Percentiles rank a stretch among this genome's conserved stretches.
These are phyloP conservation scores for Fusarium buharicum DNA, from an alignment of 2,329 filamentous ascomycete genomes.

Conservation along the genomic window DNA sequence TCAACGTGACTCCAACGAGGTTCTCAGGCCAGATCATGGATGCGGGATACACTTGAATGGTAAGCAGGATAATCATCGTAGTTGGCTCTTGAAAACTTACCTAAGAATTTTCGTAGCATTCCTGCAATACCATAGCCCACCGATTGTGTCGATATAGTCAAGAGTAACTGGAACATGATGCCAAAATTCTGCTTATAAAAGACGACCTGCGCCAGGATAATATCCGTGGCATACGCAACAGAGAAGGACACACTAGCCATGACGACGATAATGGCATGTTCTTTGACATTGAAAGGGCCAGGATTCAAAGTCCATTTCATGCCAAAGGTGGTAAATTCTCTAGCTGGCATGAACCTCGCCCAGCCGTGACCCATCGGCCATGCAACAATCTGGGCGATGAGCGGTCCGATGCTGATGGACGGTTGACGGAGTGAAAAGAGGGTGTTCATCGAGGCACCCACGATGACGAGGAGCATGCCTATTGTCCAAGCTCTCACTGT, in stretches of 20 bases:
- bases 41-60: conserved; percentile 65
- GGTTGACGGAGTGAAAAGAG: conserved; percentile 71
- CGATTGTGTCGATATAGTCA: conserved; percentile 75
- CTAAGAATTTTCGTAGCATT: conserved; percentile 72
- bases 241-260: conserved; percentile 78
- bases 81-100: conserved; percentile 49
- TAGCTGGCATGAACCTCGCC: conserved; percentile 65
- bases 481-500: conserved; percentile 74
- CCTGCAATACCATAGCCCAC: conserved; percentile 76
- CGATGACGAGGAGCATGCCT: conserved; percentile 64
- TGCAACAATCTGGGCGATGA: conserved; percentile 72
- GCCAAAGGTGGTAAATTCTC: conserved; percentile 63
- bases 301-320: conserved; percentile 69
- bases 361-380: conserved; percentile 72
- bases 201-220: conserved; percentile 74
- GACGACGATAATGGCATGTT: conserved; percentile 74
- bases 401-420: conserved; percentile 68
- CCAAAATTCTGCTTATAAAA: conserved; percentile 79
- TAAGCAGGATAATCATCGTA: conserved; percentile 12
- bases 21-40: conserved; percentile 81
- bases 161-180: conserved; percentile 71
- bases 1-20: conserved; percentile 72
- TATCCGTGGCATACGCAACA: conserved; percentile 78
- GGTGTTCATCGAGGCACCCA: conserved; percentile 71
- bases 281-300: conserved; percentile 76